Evolutionary conservation across 257 asterid genomes (phyloP), one percentile per base, ranked within the genome.

Genomic region (Lavandula angustifolia): DNA sequence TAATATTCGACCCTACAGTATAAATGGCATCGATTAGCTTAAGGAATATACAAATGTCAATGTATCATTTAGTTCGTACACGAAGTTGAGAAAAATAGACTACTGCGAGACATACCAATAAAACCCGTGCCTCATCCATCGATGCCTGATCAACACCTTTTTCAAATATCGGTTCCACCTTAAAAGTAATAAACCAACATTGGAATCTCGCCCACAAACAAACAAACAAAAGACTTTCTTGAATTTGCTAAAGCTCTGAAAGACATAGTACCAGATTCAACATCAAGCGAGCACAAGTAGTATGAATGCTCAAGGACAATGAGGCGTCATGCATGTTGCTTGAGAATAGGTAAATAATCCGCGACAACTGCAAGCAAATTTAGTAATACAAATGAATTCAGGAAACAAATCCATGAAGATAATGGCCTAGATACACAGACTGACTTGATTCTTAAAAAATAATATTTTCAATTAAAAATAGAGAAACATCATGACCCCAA

Each of bases 261-360:
- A 41, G 54, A 13, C 3, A 40, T 69, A 31, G 66, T 86, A 94
- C 99, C 96, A 94, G 88, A 82, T 94, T 94, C 85, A 94, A 65
- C 99, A 94, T 94, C 80, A 94, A 77, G 71, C 99, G 99, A 60
- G 99, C 97, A 81, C 99, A 94, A 6, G 99, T 94, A 29, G 99
- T 94, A 79, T 94, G 99, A 76, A 94, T 94, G 83, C 96, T 86
- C 81, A 94, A 89, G 13, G 97, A 84, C 89, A 94, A 77, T 40
- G 99, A 84, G 41, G 97, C 94, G 70, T 90, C 99, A 60, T 94
- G 99, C 99, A 94, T 90, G 89, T 94, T 94, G 84, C 96, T 94
- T 60, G 99, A 90, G 81, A 90, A 90, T 64, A 94, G 86, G 86
- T 94, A 94, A 72, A 94, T 94, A 64, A 94, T 94, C 76, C 97